Evolutionary conservation across 2,329 filamentous ascomycete species (phyloP), one percentile per base, ranked within the genome.

Genomic region (Byssothecium circinans): DNA sequence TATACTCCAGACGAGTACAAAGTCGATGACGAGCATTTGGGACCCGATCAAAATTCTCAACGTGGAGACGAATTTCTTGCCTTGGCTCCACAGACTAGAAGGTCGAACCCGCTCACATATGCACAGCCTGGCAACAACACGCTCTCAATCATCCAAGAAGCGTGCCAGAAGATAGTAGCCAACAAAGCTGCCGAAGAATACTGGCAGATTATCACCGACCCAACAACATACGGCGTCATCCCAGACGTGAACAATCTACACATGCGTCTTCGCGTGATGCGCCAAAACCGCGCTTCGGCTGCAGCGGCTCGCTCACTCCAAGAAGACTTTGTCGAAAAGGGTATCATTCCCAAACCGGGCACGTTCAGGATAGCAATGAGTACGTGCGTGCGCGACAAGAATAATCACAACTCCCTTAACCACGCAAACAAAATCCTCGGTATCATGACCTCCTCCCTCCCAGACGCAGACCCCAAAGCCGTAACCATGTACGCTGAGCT

Each of bases 161-260:
- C 85, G 6, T 81, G 89, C 42, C 73, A 78, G 11, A 78, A 81
- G 25, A 79, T 85, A 25, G 79, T 81, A 42, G 78, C 81, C 43
- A 81, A 82, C 7, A 78, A 80, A 12, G 71, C 81, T n/a, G 87
- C 84, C n/a, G 72, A 80, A 43, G 78, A 78, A 25, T 97, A 96
- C 70, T 97, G 91, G 91, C 75, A 86, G 15, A 65, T 86, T 5
- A 74, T 96, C 47, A 88, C 86, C 6, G 65, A 69, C 22, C 60
- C 61, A 1, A 67, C 76, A 2, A 70, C 77, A 11, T 79, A 83
- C 65, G 72, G 73, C n/a, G 72, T 96, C 49, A 65, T 75, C 2
- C 91, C 92, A 0, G 91, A 96, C 65, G 61, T 75, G 8, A 79
- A 85, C 53, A 91, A 89, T 64, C 87, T 85, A 72, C 77, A 84